Evolutionary conservation across 2,329 filamentous ascomycete genomes (phyloP).

Genomic region (Talaromyces rugulosus): DNA sequence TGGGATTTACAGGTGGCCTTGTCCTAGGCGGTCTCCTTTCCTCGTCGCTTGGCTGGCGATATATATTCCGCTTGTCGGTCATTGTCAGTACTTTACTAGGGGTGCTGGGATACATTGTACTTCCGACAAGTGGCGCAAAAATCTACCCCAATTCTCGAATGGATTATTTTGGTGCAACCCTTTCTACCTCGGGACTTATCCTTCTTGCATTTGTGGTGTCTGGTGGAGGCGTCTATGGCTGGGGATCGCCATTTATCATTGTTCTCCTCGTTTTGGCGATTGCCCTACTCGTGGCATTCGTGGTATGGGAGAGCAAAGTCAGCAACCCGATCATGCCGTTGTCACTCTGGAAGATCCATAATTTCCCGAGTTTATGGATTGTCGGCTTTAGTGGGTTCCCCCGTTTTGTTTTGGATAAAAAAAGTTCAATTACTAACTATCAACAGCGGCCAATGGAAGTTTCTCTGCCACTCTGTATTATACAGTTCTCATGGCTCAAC

Average conservation of each 20-base stretch:
- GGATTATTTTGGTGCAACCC: slow-evolving; percentile 39
- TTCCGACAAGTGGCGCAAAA: slow-evolving; percentile 36
- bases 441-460: slow-evolving; percentile 37
- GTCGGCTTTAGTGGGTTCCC: slow-evolving; percentile 36
- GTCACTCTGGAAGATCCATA: slow-evolving; percentile 43
- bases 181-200: slow-evolving; percentile 42
- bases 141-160: slow-evolving; percentile 31
- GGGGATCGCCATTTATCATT: slow-evolving; percentile 44
- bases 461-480: slow-evolving; percentile 43
- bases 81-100: slow-evolving; percentile 29
- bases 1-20: slow-evolving; percentile 39
- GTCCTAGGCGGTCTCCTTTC: slow-evolving; percentile 38
- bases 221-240: slow-evolving; percentile 44
- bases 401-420: no score
- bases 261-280: slow-evolving; percentile 37
- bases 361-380: slow-evolving; percentile 45
- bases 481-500: slow-evolving; percentile 39
- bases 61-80: slow-evolving; percentile 35
- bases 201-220: slow-evolving; percentile 44
- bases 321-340: slow-evolving; percentile 45
- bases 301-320: slow-evolving; percentile 41
- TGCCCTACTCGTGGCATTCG: slow-evolving; percentile 35
- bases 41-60: slow-evolving; percentile 36
- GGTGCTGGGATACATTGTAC: slow-evolving; percentile 29
- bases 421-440: slow-evolving; percentile 6